Percentiles rank a stretch among this genome's conserved stretches.
Evolutionary conservation across 495 filamentous ascomycete species (phyloP).

Genomic region (Penicillium herquei): DNA sequence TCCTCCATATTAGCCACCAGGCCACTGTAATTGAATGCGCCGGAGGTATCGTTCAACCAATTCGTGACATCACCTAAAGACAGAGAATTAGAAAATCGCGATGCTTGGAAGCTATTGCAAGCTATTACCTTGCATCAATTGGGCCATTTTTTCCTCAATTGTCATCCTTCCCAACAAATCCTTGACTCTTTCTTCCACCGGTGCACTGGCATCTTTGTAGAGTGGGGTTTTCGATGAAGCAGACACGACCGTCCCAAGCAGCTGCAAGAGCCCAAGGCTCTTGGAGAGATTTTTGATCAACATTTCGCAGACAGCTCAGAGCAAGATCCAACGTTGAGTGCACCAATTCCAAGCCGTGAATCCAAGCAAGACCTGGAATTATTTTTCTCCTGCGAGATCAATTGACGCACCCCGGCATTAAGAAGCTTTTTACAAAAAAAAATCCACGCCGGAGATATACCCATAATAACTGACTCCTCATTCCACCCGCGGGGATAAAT

Average conservation of each 20-base stretch:
- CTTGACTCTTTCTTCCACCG: slow-evolving; percentile 59
- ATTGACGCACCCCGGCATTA: background rate
- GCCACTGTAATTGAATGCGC: slow-evolving; percentile 61
- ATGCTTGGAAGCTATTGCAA: too few relatives aligned
- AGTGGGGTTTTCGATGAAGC: slow-evolving; percentile 21
- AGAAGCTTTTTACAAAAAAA: background rate
- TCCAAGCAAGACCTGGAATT: background rate
- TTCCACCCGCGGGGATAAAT: background rate
- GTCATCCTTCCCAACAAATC: slow-evolving; percentile 70
- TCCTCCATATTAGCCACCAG: slow-evolving; percentile 61
- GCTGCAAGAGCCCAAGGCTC: slow-evolving; percentile 32
- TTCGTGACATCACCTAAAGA: slow-evolving; percentile 60
- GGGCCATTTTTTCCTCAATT: slow-evolving; percentile 64
- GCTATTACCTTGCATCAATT: slow-evolving; percentile 57
- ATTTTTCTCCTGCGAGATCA: background rate
- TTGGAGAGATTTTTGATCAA: slow-evolving; percentile 22
- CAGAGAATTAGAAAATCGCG: background rate
- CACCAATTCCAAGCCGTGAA: background rate
- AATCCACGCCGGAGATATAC: background rate
- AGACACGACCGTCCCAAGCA: slow-evolving; percentile 21
- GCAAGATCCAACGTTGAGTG: background rate
- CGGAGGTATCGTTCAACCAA: slow-evolving; percentile 61
- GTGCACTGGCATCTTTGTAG: slow-evolving; percentile 62
- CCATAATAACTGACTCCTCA: background rate
- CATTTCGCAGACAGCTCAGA: slow-evolving; percentile 14